Conservation (phyloP, 306 rosid species). For the Fragaria iinumae region DNA sequence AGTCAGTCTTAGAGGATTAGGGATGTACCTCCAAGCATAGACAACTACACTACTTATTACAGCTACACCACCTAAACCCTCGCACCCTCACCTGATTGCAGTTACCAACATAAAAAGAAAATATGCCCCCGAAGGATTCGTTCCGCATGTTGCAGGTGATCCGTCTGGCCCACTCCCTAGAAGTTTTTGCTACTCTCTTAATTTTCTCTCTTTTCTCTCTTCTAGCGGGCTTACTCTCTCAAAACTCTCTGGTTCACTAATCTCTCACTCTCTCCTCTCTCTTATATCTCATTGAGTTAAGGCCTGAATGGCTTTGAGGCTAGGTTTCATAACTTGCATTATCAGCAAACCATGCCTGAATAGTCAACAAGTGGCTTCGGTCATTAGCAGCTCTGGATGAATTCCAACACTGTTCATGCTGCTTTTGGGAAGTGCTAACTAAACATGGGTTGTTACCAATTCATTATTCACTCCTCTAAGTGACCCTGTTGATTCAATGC, state of each 20-base stretch:
- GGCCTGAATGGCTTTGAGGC: not conserved
- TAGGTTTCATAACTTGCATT: not conserved
- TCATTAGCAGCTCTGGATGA: not conserved
- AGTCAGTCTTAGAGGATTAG: not conserved
- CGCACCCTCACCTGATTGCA: not conserved
- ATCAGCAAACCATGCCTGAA: not conserved
- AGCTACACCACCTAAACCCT: not conserved
- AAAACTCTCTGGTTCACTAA: not conserved
- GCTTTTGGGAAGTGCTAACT: slow-evolving; percentile 2
- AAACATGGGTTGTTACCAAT: not conserved
- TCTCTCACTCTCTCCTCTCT: slow-evolving; percentile 2
- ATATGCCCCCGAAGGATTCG: not conserved
- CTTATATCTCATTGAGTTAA: not conserved
- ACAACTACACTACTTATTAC: not conserved
- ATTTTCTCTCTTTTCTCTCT: not conserved
- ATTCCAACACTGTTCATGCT: not conserved
- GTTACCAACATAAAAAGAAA: not conserved
- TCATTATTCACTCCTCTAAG: not conserved
- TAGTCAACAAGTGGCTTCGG: slow-evolving; percentile 4
- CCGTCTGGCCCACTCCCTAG: not conserved
- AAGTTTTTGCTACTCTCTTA: not conserved
- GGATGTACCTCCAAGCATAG: not conserved
- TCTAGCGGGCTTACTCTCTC: not conserved
- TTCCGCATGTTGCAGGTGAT: not conserved
- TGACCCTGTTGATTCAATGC: slow-evolving; percentile 2